These are phyloP conservation scores for Sclerotinia minor DNA, from an alignment of 2,329 filamentous ascomycete species.

Conservation along the genomic window DNA sequence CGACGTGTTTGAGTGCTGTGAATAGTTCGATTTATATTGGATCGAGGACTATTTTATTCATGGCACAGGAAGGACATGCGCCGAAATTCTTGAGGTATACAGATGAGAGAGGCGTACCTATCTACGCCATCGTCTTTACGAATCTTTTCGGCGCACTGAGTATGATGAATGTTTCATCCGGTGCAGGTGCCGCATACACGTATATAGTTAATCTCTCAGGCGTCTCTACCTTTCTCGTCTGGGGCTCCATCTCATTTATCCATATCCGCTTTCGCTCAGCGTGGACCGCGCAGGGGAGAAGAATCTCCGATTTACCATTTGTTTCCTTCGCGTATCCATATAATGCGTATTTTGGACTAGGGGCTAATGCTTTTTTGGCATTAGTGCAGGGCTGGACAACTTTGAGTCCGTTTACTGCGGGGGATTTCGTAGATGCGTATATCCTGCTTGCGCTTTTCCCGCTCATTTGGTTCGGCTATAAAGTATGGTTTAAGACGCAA, in stretches of 20 bases:
- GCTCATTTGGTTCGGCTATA: constrained; percentile 57
- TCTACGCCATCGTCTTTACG: constrained; percentile 64
- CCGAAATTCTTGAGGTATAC: constrained; percentile 69
- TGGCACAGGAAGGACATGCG: constrained; percentile 72
- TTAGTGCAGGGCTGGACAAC: constrained; percentile 63
- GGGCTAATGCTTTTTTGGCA: constrained; percentile 58
- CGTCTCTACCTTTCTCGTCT: constrained; percentile 70
- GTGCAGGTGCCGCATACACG: constrained; percentile 62
- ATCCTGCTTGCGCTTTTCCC: constrained; percentile 61
- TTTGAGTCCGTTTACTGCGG: constrained; percentile 57
- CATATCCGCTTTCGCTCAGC: constrained; percentile 71
- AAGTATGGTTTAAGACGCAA: constrained; percentile 54
- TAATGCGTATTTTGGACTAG: constrained; percentile 60
- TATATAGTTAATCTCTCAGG: constrained; percentile 72
- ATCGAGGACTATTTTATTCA: constrained; percentile 71
- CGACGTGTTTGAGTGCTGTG: constrained; percentile 69
- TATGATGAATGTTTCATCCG: constrained; percentile 73
- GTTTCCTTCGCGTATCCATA: constrained; percentile 56
- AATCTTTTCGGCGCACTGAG: constrained; percentile 70
- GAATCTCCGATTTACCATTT: constrained; percentile 56
- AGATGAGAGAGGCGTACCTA: constrained; percentile 60
- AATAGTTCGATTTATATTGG: constrained; percentile 79
- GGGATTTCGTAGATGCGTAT: constrained; percentile 63
- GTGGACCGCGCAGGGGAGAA: constrained; percentile 59
- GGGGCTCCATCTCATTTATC: constrained; percentile 68